Evolutionary conservation across 306 rosid genomes (phyloP).

Genomic region (Datisca glomerata): DNA sequence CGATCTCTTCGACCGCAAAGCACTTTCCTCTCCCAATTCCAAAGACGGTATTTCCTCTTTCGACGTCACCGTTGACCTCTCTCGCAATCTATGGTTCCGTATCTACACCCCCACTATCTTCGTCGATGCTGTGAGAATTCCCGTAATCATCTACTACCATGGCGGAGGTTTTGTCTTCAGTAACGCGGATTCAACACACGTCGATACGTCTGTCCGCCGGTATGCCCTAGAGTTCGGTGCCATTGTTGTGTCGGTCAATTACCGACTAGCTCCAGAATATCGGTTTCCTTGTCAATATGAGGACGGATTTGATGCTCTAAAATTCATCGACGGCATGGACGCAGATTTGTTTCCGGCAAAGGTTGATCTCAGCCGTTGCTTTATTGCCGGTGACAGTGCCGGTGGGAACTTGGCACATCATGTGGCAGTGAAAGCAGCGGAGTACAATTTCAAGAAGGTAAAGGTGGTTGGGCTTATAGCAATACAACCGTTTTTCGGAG

Average conservation of each 20-base stretch:
- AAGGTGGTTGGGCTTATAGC: conserved; percentile 8
- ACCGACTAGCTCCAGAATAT: conserved; percentile 20
- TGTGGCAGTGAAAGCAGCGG: conserved; percentile 9
- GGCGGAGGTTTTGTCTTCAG: conserved; percentile 15
- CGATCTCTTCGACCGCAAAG: conserved; percentile 2
- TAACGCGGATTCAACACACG: conserved; percentile 4
- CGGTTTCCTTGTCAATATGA: conserved; percentile 18
- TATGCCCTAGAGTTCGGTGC: conserved; percentile 10
- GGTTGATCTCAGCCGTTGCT: conserved; percentile 10
- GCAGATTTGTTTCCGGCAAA: neutral
- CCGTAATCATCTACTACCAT: conserved; percentile 15
- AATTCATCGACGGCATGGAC: conserved; percentile 5
- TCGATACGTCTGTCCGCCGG: conserved; percentile 5
- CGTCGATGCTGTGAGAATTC: neutral
- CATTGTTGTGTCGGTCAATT: conserved; percentile 22
- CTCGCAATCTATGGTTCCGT: conserved; percentile 3
- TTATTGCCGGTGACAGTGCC: conserved; percentile 23
- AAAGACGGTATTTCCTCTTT: conserved; percentile 3
- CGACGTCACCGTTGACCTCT: neutral
- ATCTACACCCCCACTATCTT: conserved; percentile 1
- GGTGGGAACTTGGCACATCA: conserved; percentile 31
- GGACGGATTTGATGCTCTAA: conserved; percentile 21
- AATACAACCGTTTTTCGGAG: conserved; percentile 27
- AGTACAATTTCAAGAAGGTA: conserved; percentile 1
- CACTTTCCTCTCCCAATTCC: neutral